Base-by-base conservation (phyloP, 2,329 filamentous ascomycete genomes). In the Helminthosporium solani region DNA sequence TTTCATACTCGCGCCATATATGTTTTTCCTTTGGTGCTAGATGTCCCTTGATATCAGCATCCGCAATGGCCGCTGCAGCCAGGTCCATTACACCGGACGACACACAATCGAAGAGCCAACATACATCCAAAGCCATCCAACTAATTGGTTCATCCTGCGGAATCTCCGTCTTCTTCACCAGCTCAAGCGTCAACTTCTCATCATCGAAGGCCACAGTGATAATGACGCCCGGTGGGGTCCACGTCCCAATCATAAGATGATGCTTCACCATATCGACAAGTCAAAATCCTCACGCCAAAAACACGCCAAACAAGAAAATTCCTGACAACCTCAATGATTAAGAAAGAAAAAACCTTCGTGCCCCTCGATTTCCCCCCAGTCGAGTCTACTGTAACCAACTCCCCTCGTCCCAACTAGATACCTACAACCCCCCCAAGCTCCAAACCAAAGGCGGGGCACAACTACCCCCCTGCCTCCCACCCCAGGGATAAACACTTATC, bases 1-100 rank as follows among this genome's bases (percentile, higher is more conserved):
- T 78, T 95, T 95, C 88, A 94, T 94, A 50, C 88, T 88, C 3
- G 90, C 85, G 61, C 90, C 90, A 70, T 95, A 95, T 50, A 95
- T 85, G 67, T 87, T 86, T 72, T 90, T 92, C 64, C 86, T 87
- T 51, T 80, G 75, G 72, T 95, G 88, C 85, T 92, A 64, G 42
- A 46, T 15, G 7, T 20, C 18, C 8, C 15, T 27, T 40, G 15
- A 40, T 5, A 27, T 42, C 23, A 12, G 3, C 21, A 39, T 61
- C 39, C 61, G 58, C 50, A 40, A 52, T 31, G 4, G 28, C 5
- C 28, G 14, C 28, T 31, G 9, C 14, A 31, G 7, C 36, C 46
- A 33, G 28, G 31, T 34, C 31, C 36, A 33, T 40, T 14, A 15
- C 2, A 6, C 23, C 30, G 31, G 9, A 7, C n/a, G 16, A 30